Base-by-base conservation (phyloP, 2,329 filamentous ascomycete genomes). In the Aspergillus glaucus region DNA sequence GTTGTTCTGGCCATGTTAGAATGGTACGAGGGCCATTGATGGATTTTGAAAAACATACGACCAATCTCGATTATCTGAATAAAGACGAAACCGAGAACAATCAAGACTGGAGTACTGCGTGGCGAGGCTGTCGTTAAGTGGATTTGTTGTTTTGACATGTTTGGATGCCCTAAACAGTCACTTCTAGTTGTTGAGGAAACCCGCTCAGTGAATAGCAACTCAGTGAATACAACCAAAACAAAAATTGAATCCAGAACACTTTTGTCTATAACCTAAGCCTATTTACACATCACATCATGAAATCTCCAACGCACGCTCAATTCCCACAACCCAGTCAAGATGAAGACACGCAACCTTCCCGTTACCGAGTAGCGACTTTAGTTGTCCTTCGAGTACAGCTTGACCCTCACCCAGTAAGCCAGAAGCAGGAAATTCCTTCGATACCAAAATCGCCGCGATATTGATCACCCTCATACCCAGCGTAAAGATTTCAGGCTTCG, bases 401-500 rank as follows among this genome's bases (percentile, higher is more conserved):
- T 54, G 56, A 15, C 55, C 48, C 14, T 57, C 45, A 12, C 50
- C 51, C 39, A 62, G 12, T 22, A 49, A 54, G 6, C 48, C 46
- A 15, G 57, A 50, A 26, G 50, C 55, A 15, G 48, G 39, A 43
- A 62, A 59, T 4, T 52, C 45, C 1, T 42, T 55, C 0, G 58
- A 61, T 12, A 62, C 48, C n/a, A 74, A 43, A 8, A 67, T 53
- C 12, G 61, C 61, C 2, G 71, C 67, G 39, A 71, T 59, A 32
- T 55, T 61, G 40, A 74, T 63, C 12, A 74, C 54, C 12, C 70
- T 65, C n/a, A 69, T 50, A 1, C 67, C 68, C 22, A 74, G 53
- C 2, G 63, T 63, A 47, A 90, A 92, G 1, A 84, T 79, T 26
- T 83, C 79, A 1, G 82, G 76, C 48, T 84, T 82, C 1, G 84